These are phyloP conservation scores for Aspergillus arachidicola DNA, from an alignment of 2,329 filamentous ascomycete genomes.

Conservation along the genomic window DNA sequence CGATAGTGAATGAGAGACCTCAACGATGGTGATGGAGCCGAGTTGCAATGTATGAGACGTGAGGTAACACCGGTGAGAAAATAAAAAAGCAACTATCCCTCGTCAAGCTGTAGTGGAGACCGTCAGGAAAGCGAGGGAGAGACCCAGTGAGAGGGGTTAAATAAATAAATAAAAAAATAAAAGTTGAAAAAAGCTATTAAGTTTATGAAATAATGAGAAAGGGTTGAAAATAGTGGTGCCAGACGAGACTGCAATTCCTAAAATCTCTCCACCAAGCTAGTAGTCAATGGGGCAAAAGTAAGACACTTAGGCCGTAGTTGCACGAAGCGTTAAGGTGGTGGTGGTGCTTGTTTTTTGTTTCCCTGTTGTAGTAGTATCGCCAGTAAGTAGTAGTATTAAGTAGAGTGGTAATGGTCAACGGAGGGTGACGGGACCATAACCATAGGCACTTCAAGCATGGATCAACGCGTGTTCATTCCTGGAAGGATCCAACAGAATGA, in stretches of 20 bases:
- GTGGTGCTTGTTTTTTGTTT: conserved; percentile 7
- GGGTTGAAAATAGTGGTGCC: not conserved
- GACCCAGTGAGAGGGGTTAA: conserved; percentile 2
- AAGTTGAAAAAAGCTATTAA: conserved; percentile 9
- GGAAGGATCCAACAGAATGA: conserved; percentile 3
- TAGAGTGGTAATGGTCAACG: conserved; percentile 6
- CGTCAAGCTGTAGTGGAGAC: conserved; percentile 17
- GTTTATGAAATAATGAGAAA: not conserved
- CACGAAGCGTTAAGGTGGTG: not conserved
- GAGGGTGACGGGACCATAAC: conserved; percentile 15
- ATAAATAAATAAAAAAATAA: conserved; percentile 13
- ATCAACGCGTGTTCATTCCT: conserved; percentile 28
- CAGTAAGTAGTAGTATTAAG: conserved; percentile 3
- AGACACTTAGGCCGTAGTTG: conserved; percentile 6
- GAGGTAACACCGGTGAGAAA: conserved; percentile 24
- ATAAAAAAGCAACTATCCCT: conserved; percentile 10
- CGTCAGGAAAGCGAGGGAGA: not conserved
- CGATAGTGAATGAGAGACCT: not conserved
- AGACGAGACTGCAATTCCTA: not conserved
- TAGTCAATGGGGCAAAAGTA: not conserved
- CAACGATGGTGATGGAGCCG: conserved; percentile 15
- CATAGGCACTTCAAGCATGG: conserved; percentile 17
- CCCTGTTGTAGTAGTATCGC: conserved; percentile 7
- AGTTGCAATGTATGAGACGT: conserved; percentile 23
- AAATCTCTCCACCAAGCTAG: not conserved